Base-by-base conservation (phyloP, 306 rosid genomes). In the Comarum palustre region DNA sequence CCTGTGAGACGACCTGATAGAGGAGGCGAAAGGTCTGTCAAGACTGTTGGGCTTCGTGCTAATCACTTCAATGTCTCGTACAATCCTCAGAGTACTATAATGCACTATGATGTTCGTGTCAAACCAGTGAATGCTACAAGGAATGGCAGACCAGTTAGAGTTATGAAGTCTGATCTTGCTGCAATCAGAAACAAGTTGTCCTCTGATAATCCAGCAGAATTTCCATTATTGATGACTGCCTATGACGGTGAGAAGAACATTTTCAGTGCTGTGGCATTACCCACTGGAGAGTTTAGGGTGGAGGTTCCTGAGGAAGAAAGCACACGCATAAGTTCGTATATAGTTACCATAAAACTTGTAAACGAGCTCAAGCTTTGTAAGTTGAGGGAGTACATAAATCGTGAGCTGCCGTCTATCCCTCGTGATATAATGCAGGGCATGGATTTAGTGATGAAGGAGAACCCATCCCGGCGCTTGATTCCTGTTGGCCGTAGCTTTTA, bases 381-480 rank as follows among this genome's bases (percentile, higher is more conserved):
- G 86, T 57, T 91, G 81, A 77, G 65, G 78, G 87, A 91, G 39
- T 91, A 87, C 75, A 73, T 91, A 20, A 74, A 78, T 25, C 87
- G 84, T 38, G 66, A 57, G 12, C 63, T 72, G n/a, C 47, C 65
- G 38, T 52, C 86, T 11, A 58, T 76, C 47, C 97, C 97, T 25
- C 85, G 96, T 69, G 92, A 91, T 36, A 83, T 91, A 74, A 79
- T 91, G 60, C 97, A 87, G 78, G 89, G 90, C 27, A 62, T 91
- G 97, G 92, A 89, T 77, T 69, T 89, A 70, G 96, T 87, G 59
- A 69, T 91, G 77, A 91, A 87, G 81, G 90, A 91, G 78, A 91
- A 87, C 75, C 92, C 96, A 6, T 55, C 81, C 14, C 82, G 87
- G 72, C 67, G 69, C 12, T 80, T 88, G 73, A 63, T 91, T 55